phyloP scores from a whole-genome alignment of 768 basidiomycete species.

The Kwoniella dendrophila region DNA sequence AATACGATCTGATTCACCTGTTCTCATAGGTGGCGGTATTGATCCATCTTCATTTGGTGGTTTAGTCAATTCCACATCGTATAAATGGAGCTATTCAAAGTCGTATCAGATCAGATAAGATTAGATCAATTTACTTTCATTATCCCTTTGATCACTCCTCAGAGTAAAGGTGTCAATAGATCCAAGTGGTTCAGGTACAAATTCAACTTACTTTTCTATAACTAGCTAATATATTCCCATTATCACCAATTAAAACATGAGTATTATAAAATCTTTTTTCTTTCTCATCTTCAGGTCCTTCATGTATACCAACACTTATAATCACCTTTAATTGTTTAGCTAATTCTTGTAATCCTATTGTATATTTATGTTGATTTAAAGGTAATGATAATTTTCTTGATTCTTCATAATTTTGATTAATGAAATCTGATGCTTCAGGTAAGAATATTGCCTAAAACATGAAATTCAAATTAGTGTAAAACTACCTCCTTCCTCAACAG shows the following conservation, averaged over 20 bases:
- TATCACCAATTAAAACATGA: conserved; percentile 39
- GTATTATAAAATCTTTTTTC: conserved; percentile 47
- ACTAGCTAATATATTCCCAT: conserved; percentile 31
- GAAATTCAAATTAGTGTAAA: neutral
- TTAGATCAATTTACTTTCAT: neutral
- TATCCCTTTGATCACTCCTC: neutral
- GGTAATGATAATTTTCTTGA: conserved; percentile 44
- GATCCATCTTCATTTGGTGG: conserved; percentile 23
- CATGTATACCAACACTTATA: conserved; percentile 48
- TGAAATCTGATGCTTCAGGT: conserved; percentile 54
- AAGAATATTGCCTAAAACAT: conserved; percentile 39
- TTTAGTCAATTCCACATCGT: conserved; percentile 45
- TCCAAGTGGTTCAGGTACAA: neutral
- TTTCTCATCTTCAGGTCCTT: conserved; percentile 46
- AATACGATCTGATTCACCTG: conserved; percentile 45
- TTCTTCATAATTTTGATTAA: conserved; percentile 34
- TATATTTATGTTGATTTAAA: conserved; percentile 39
- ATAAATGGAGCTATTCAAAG: conserved; percentile 44
- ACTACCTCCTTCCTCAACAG: neutral
- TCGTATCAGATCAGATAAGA: neutral
- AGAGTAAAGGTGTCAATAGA: neutral
- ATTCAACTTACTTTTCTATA: conserved; percentile 47
- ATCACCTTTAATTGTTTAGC: conserved; percentile 48
- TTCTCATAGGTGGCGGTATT: conserved; percentile 29
- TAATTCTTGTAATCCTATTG: conserved; percentile 37